phyloP scores from a whole-genome alignment of 2,329 filamentous ascomycete species.

The Peltaster fructicola region DNA sequence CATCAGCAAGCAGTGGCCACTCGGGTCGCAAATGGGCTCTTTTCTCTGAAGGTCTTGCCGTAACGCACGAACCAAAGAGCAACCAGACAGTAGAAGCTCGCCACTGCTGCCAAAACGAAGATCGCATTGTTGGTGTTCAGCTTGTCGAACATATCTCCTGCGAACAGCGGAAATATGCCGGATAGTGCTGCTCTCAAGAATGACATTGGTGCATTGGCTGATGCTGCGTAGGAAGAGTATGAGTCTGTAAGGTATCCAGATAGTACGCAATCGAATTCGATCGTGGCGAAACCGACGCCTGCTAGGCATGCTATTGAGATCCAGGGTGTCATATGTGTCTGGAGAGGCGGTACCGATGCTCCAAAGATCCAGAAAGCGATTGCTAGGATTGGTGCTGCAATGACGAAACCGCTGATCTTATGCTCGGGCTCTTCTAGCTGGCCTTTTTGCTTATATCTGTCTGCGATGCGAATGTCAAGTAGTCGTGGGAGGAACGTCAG shows the following conservation, averaged over 20 bases:
- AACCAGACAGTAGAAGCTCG: conserved; percentile 16
- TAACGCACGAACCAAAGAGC: conserved; percentile 22
- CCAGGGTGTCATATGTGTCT: conserved; percentile 11
- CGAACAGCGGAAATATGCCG: conserved; percentile 25
- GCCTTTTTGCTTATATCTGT: conserved; percentile 3
- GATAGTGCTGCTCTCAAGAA: conserved; percentile 24
- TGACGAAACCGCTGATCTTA: conserved; percentile 29
- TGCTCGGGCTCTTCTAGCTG: conserved; percentile 24
- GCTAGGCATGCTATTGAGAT: conserved; percentile 16
- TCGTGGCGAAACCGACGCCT: conserved; percentile 30
- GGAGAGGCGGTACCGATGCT: conserved; percentile 29
- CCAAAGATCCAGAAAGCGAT: conserved; percentile 29
- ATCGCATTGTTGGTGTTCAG: conserved; percentile 24
- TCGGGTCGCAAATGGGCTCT: conserved; percentile 25
- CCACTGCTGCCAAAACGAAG: conserved; percentile 24
- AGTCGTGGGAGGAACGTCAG: conserved; percentile 27
- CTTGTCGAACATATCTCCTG: conserved; percentile 21
- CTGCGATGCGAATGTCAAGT: conserved; percentile 22
- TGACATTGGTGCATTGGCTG: conserved; percentile 26
- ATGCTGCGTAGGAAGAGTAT: conserved; percentile 28
- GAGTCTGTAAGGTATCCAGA: conserved; percentile 29
- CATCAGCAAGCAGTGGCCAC: too few species aligned
- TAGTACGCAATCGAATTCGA: conserved; percentile 29
- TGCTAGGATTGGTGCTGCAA: conserved; percentile 28
- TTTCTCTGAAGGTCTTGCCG: conserved; percentile 19